These are phyloP conservation scores for Candida namnaoensis DNA, from an alignment of 805 yeast species.

Conservation along the genomic window DNA sequence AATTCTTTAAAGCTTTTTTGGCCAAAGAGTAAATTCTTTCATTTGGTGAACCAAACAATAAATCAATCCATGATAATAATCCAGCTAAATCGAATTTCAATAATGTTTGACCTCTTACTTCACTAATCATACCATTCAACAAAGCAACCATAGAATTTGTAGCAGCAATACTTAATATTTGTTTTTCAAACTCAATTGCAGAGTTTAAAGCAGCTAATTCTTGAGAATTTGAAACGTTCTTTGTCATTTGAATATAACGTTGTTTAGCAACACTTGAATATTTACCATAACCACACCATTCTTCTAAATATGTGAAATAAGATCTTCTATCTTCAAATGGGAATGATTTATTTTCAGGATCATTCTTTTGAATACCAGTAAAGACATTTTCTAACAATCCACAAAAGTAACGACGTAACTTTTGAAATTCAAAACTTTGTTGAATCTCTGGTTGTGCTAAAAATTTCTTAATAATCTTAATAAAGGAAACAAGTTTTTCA, in stretches of 20 bases:
- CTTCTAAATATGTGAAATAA: slow-evolving; percentile 74
- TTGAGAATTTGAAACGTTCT: slow-evolving; percentile 25
- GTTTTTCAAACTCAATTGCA: slow-evolving; percentile 71
- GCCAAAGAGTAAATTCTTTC: slow-evolving; percentile 58
- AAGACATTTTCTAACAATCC: slow-evolving; percentile 74
- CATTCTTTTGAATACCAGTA: slow-evolving; percentile 37
- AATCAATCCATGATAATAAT: slow-evolving; percentile 73
- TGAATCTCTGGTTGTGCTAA: slow-evolving; percentile 52
- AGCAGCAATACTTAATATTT: slow-evolving; percentile 60
- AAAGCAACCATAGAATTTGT: slow-evolving; percentile 79
- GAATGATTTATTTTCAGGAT: slow-evolving; percentile 42
- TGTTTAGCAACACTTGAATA: slow-evolving; percentile 50
- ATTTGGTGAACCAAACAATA: slow-evolving; percentile 51
- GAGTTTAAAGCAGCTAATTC: slow-evolving; percentile 49
- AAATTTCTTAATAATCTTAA: slow-evolving; percentile 55
- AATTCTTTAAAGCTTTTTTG: slow-evolving; percentile 57
- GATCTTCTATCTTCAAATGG: slow-evolving; percentile 82
- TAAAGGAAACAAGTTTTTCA: slow-evolving; percentile 48
- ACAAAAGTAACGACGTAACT: slow-evolving; percentile 75
- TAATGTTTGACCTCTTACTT: slow-evolving; percentile 37
- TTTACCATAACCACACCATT: slow-evolving; percentile 93
- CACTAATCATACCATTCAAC: slow-evolving; percentile 63
- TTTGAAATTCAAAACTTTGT: slow-evolving; percentile 60
- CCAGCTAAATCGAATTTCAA: slow-evolving; percentile 66
- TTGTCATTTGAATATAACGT: slow-evolving; percentile 52